Conservation (phyloP, 2,329 filamentous ascomycete species). For the Periconia sp. region DNA sequence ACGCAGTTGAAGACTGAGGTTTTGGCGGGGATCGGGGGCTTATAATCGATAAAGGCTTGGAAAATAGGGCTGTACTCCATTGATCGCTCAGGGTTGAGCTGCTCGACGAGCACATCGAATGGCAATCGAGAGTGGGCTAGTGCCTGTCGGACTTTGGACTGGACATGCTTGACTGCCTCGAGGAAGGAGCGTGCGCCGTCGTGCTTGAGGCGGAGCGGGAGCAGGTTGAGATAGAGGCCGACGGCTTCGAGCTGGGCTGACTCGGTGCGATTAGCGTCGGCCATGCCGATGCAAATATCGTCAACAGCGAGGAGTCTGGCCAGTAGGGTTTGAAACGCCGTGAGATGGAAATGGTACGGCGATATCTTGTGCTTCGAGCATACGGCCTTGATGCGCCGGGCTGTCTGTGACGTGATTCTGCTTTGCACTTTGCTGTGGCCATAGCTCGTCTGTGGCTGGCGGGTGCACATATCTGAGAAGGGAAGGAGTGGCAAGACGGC, state of each 20-base stretch:
- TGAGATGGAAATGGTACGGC: slow-evolving; percentile 56
- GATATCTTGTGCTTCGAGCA: slow-evolving; percentile 38
- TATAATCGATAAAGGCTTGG: slow-evolving; percentile 44
- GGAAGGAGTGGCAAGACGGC: slow-evolving; percentile 10
- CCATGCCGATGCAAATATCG: slow-evolving; percentile 51
- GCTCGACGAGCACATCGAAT: slow-evolving; percentile 42
- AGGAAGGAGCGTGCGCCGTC: slow-evolving; percentile 19
- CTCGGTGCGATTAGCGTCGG: slow-evolving; percentile 46
- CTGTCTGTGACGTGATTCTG: slow-evolving; percentile 10
- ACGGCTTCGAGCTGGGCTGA: slow-evolving; percentile 29
- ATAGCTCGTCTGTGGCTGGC: slow-evolving; percentile 4
- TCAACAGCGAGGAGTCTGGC: slow-evolving; percentile 7
- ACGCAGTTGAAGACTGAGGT: slow-evolving; percentile 20
- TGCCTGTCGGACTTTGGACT: slow-evolving; percentile 15
- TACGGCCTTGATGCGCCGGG: slow-evolving; percentile 24
- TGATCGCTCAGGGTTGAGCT: slow-evolving; percentile 25
- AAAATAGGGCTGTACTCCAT: slow-evolving; percentile 42
- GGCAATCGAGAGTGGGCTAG: slow-evolving; percentile 35
- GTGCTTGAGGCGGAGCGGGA: slow-evolving; percentile 43
- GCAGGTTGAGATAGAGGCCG: slow-evolving; percentile 49
- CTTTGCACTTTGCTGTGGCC: not conserved
- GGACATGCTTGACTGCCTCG: slow-evolving; percentile 18
- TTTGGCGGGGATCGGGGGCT: slow-evolving; percentile 7
- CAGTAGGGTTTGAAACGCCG: slow-evolving; percentile 42
- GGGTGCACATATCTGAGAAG: slow-evolving; percentile 4